phyloP scores from a whole-genome alignment of 2,329 filamentous ascomycete species.

The Diaporthe ilicicola region DNA sequence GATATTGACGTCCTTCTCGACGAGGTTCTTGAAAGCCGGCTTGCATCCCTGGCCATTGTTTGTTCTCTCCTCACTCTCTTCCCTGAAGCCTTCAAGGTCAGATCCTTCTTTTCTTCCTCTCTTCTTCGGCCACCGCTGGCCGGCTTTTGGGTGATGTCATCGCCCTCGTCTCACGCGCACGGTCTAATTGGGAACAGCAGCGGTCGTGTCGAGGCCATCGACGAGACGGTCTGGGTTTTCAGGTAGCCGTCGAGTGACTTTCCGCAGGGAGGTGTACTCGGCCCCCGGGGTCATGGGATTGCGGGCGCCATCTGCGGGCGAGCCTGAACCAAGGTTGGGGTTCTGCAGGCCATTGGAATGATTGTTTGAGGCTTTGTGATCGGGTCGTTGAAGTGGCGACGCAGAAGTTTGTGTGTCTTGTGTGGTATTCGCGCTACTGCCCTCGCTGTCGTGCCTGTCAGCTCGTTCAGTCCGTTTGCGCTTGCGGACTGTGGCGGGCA shows the following conservation, averaged over 20 bases:
- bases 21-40: constrained; percentile 19
- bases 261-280: constrained; percentile 26
- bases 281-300: constrained; percentile 6
- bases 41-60: constrained; percentile 28
- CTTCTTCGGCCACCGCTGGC: constrained; percentile 26
- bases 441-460: neutral
- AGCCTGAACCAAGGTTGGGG: neutral
- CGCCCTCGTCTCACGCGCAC: neutral
- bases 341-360: neutral
- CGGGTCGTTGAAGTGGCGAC: neutral
- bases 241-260: constrained; percentile 8
- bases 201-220: constrained; percentile 18
- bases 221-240: constrained; percentile 8
- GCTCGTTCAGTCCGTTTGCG: neutral
- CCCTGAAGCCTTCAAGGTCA: constrained; percentile 26
- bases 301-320: constrained; percentile 8
- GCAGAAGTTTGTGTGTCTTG: neutral
- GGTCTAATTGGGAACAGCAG: constrained; percentile 23
- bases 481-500: neutral
- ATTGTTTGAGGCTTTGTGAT: neutral
- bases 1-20: constrained; percentile 26
- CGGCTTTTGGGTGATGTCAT: constrained; percentile 18
- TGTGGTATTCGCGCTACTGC: neutral
- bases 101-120: constrained; percentile 4
- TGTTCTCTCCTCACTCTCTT: constrained; percentile 24